Base-by-base conservation (phyloP, 108 stramenopile genomes). In the Nannochloropsis salina region DNA sequence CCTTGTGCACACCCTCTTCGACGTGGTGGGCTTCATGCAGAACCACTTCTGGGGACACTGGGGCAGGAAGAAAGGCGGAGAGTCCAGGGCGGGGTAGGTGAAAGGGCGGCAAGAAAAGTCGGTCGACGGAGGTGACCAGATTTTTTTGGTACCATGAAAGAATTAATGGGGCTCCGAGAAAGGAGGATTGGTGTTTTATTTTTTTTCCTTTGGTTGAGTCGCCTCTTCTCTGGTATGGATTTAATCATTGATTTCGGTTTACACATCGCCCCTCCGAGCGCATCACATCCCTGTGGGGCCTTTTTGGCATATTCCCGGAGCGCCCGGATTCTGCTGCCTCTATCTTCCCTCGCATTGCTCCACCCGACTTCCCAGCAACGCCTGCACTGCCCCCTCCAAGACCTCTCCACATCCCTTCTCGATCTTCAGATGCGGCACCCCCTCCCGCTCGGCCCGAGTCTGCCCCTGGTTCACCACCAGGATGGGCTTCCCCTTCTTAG, bases 371-470 rank as follows among this genome's bases (percentile, higher is more conserved):
- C 31, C 31, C 1, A 31, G 31, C 31, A 31, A 31, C 31, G 31
- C 31, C 10, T 15, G 47, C 47, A 51, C 47, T 51, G 47, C 47
- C 47, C 47, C 47, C 61, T n/a, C 61, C 61, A 74, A n/a, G 20
- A 74, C 61, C 61, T 74, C 61, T n/a, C 61, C 61, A 74, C 61
- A 74, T 74, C 20, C 61, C 61, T n/a, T n/a, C 61, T 74, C 61
- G 20, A 40, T 83, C 88, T 88, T 88, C 82, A 85, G 15, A 1
- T 85, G 9, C 45, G 80, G 81, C 31, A 88, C 42, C 41, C 83
- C 82, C 45, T 80, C 85, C 20, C 79, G 45, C 80, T 88, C 88
- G 21, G 88, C 88, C 6, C 88, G 84, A 41, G 88, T 88, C 20
- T 41, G 42, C 43, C 88, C 88, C 79, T 85, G 42, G 45, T 88